Base-by-base conservation (phyloP, 2,329 filamentous ascomycete genomes). In the Arthrobotrys conoides region DNA sequence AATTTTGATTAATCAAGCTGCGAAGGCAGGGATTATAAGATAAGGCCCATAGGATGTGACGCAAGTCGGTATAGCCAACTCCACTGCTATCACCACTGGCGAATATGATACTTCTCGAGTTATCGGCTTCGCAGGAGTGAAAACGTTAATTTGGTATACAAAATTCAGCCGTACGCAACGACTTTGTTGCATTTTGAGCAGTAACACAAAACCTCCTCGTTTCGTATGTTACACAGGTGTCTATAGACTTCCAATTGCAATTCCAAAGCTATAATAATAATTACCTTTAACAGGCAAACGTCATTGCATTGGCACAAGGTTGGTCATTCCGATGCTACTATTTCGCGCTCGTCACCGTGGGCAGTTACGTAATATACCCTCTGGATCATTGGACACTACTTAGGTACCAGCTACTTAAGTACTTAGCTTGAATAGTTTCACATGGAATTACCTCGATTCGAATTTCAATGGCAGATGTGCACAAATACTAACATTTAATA, bases 181-280 rank as follows among this genome's bases (percentile, higher is more conserved):
- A 55, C 30, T 51, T 71, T 76, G 72, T 76, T 76, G 72, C 66
- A 76, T 76, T 76, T 76, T 76, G 41, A 33, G 24, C 18, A 5
- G 41, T 57, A 70, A 76, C 72, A 66, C 66, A 76, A 73, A 63
- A 33, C 12, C 14, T 30, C 27, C 27, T 22, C 41, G 9, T 14
- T 12, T 18, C 59, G n/a, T 44, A 24, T 36, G 61, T 38, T 49
- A 36, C 27, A 49, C 41, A 10, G 61, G n/a, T 14, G 0, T 9
- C n/a, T 46, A 20, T 46, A 46, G 44, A 46, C n/a, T 4, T 41
- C 38, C 14, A 41, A 30, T 3, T 30, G 27, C 27, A 30, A n/a
- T n/a, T n/a, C n/a, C n/a, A n/a, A n/a, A n/a, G n/a, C n/a, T n/a
- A n/a, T n/a, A n/a, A n/a, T n/a, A n/a, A n/a, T n/a, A n/a, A n/a